Conservation (phyloP, 2,329 filamentous ascomycete genomes). For the Aspergillus tamarii region DNA sequence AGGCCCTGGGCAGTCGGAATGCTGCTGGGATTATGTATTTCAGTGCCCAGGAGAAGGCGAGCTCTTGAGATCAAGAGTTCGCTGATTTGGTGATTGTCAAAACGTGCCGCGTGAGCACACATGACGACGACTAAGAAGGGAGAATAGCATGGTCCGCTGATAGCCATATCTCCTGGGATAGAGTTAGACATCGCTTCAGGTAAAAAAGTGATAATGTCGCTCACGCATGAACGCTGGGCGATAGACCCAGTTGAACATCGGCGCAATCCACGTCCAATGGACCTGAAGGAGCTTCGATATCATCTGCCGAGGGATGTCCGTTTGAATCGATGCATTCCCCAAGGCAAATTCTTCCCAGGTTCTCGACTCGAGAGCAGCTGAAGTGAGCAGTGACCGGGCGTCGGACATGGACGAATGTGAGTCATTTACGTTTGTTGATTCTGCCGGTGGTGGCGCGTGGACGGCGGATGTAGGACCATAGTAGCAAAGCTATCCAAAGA, state of each 20-base stretch:
- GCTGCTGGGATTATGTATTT: conserved; percentile 29
- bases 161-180: conserved; percentile 10
- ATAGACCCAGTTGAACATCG: conserved; percentile 33
- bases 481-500: conserved; percentile 1
- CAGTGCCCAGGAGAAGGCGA: conserved; percentile 29
- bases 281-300: conserved; percentile 29
- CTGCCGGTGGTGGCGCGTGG: background rate
- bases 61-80: conserved; percentile 24
- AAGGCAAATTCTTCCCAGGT: conserved; percentile 9
- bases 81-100: conserved; percentile 21
- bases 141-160: conserved; percentile 29
- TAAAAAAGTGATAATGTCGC: conserved; percentile 17
- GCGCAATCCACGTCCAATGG: conserved; percentile 35
- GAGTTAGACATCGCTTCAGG: background rate
- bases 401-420: background rate
- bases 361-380: conserved; percentile 10
- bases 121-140: conserved; percentile 18
- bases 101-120: conserved; percentile 21
- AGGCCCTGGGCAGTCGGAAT: conserved; percentile 35
- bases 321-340: conserved; percentile 19
- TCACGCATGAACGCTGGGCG: conserved; percentile 32
- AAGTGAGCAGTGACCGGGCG: conserved; percentile 5
- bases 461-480: conserved; percentile 5
- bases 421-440: background rate
- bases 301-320: conserved; percentile 28